Evolutionary conservation across 2,329 filamentous ascomycete species (phyloP), one percentile per base, ranked within the genome.

Genomic region (Boeremia exigua): DNA sequence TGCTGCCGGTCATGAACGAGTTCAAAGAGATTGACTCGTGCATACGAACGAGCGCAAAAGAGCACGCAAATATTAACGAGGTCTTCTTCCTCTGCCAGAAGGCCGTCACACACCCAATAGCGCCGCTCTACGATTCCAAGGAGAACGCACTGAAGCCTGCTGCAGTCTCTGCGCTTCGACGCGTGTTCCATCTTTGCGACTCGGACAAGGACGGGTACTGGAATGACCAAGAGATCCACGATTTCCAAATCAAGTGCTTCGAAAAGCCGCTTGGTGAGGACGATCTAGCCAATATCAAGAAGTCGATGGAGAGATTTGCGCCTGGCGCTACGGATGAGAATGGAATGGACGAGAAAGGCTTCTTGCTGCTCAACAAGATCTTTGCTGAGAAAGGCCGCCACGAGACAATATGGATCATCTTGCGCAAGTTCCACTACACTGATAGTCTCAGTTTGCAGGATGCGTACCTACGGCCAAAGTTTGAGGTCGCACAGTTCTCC

Each of bases 1-100:
- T 99, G 92, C 82, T 98, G 29, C 95, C 95, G 0, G 88, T 99
- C 62, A 97, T 99, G 95, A 89, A 91, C 58, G 95, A 99, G 78
- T 99, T 98, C 78, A 94, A 96, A 72, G 95, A 98, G 76, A 97
- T 99, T 61, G 95, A 99, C 74, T 96, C 93, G 0, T 99, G 95
- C 77, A 98, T 99, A 72, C 86, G 95, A 52, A 92, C 93, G 8
- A 98, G 93, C 76, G 92, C 94, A 17, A 87, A 91, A 66, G 91
- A 96, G 69, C 92, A 96, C 71, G 88, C 89, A 67, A 97, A 97
- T 75, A 91, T 97, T 73, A 96, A 96, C 74, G 93, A 82, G 69
- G 92, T 94, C 56, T 98, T 99, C 79, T 98, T 96, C 70, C 86
- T 99, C 12, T 99, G 95, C 75, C 95, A 99, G 76, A 98, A 98